Conservation (phyloP, 2,329 filamentous ascomycete genomes). For the Stenocarpella maydis region DNA sequence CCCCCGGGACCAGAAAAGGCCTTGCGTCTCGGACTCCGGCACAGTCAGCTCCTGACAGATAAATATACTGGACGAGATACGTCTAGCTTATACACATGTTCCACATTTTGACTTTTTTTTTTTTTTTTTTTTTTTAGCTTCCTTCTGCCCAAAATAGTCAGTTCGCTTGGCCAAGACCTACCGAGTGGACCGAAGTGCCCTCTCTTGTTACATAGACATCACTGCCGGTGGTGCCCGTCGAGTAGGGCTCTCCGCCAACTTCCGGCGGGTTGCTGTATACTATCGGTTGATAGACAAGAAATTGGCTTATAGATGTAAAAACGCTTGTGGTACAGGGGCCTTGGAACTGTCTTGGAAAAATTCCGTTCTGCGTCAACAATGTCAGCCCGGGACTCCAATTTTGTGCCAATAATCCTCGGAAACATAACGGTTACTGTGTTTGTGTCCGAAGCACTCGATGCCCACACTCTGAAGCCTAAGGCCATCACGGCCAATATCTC, state of each 20-base stretch:
- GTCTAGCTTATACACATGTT: too few species aligned
- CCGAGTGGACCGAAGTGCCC: background rate
- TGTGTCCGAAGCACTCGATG: background rate
- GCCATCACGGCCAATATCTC: background rate
- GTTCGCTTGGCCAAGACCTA: background rate
- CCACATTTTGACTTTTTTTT: too few species aligned
- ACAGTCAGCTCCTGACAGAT: too few species aligned
- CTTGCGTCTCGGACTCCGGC: too few species aligned
- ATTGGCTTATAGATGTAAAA: background rate
- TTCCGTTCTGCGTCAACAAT: background rate
- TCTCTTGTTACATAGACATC: background rate
- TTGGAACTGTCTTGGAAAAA: background rate
- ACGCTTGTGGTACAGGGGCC: background rate
- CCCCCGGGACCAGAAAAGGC: too few species aligned
- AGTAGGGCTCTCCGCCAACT: background rate
- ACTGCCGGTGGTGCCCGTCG: background rate
- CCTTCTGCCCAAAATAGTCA: rapidly evolving
- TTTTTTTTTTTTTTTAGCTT: background rate
- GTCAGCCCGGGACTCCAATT: background rate
- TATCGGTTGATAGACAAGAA: background rate
- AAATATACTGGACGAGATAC: too few species aligned
- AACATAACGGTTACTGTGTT: background rate
- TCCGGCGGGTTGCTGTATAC: background rate
- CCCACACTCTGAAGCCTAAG: background rate
- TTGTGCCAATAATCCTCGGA: background rate